Evolutionary conservation across 306 rosid species (phyloP), one percentile per base, ranked within the genome.

Genomic region (Casuarina equisetifolia): DNA sequence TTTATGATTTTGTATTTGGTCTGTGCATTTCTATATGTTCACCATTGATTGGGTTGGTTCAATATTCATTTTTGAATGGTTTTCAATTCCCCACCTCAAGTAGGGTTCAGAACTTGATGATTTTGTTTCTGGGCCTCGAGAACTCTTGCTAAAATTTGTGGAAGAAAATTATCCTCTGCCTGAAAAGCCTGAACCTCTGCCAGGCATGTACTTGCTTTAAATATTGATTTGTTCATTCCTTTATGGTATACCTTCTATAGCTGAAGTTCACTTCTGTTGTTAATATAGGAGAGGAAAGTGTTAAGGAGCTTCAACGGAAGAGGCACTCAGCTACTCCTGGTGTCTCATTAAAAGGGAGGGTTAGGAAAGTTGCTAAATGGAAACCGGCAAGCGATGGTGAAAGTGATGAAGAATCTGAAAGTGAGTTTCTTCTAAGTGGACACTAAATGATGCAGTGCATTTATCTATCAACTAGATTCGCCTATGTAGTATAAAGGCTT

Each of bases 71-170:
- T 72, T 69, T 63, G 63, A 58, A 36, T 5, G 9, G 58, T 36
- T 74, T 64, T 78, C 64, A 61, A 19, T 73, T 17, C 50, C 20
- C 51, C 59, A 55, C 76, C 78, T 75, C 82, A 12, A 54, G 32
- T 79, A 94, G 99, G 99, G 99, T 84, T 82, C 88, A 85, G 99
- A 92, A 75, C 99, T 95, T 69, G 97, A 95, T 88, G 99, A 95
- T 79, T 95, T 95, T 84, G 88, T 95, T 84, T 95, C 99, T 16
- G 99, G 99, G 73, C 99, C 99, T 74, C 91, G 99, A 74, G 99
- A 95, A 77, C 92, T 95, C 74, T 85, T 95, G 84, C 89, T 95
- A 64, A 95, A 95, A 76, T 92, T 92, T 91, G 94, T 95, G 58
- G 99, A 95, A 83, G 99, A 95, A 81, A 91, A 95, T 79, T 95